These are phyloP conservation scores for Vachellia pachyceras DNA, from an alignment of 306 rosid species.

Conservation along the genomic window DNA sequence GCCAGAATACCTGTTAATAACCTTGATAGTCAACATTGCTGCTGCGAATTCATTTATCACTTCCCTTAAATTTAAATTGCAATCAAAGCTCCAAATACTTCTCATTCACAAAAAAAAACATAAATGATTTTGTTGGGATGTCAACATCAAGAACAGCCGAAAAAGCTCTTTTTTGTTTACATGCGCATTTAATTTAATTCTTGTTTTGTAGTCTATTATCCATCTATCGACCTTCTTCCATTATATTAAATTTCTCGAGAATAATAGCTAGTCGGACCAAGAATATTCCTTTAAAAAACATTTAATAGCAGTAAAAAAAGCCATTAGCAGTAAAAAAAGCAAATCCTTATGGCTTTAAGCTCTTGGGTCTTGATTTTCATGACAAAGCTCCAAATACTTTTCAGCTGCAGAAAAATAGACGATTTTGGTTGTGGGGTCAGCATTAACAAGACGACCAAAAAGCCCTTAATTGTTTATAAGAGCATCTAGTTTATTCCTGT, in stretches of 20 bases:
- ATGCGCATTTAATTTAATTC: neutral
- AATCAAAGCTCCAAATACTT: neutral
- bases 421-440: neutral
- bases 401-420: neutral
- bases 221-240: neutral
- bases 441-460: neutral
- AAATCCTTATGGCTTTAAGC: too few species aligned
- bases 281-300: neutral
- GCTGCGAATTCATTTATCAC: slow-evolving; percentile 75
- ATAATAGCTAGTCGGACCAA: neutral
- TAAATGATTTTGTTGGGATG: neutral
- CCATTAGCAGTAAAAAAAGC: too few species aligned
- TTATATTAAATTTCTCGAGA: neutral
- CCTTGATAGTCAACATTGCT: slow-evolving; percentile 74
- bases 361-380: too few species aligned
- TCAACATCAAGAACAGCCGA: neutral
- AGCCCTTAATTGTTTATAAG: neutral
- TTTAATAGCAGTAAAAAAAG: neutral
- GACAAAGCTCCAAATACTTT: neutral
- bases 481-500: neutral
- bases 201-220: neutral
- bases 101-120: neutral
- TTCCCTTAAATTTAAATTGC: slow-evolving; percentile 55
- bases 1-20: slow-evolving; percentile 70
- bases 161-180: neutral